Evolutionary conservation across 2,329 filamentous ascomycete genomes (phyloP), one percentile per base, ranked within the genome.

Genomic region (Aspergillus sp.): DNA sequence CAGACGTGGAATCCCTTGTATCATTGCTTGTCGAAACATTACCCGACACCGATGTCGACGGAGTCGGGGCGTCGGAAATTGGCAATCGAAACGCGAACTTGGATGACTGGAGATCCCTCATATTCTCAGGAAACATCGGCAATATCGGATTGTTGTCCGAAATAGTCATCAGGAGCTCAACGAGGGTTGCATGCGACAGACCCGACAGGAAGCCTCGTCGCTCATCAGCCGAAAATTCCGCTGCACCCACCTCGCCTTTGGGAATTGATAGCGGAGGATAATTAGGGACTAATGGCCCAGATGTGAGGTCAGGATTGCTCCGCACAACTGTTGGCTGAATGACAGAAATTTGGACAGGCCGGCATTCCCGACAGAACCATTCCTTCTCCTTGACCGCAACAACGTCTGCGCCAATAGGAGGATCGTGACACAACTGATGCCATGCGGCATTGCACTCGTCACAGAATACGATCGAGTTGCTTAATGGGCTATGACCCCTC

Each of bases 391-490:
- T 81, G 62, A 90, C 84, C 38, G 82, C 82, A 50, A 93, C 84
- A 19, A 89, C 85, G 17, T 88, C 85, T 62, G 88, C 84, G n/a
- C 84, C 82, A 62, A 96, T 90, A 8, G 84, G 83, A 1, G 91
- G 91, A 60, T 90, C 84, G 73, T 96, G 91, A 70, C 91, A 96
- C 68, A 86, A 86, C 73, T 92, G 90, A 75, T 96, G 91, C 84
- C 91, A 96, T 44, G 88, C 86, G 30, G 83, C 82, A 72, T 91
- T 90, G 78, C 91, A 96, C 15, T 87, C 87, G 75, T 94, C 90
- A 77, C 91, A 96, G 74, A 93, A 92, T 2, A 95, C 90, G 71
- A 96, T 93, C 77, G 88, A 85, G 76, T 95, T 95, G 66, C 80
- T 86, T n/a, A 81, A 74, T 3, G 89, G 88, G 69, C 89, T 91